A percentile compares a stretch with the other conserved stretches of the same genome.
Evolutionary conservation across 768 basidiomycete genomes (phyloP).

Genomic region (Megacollybia marginata): DNA sequence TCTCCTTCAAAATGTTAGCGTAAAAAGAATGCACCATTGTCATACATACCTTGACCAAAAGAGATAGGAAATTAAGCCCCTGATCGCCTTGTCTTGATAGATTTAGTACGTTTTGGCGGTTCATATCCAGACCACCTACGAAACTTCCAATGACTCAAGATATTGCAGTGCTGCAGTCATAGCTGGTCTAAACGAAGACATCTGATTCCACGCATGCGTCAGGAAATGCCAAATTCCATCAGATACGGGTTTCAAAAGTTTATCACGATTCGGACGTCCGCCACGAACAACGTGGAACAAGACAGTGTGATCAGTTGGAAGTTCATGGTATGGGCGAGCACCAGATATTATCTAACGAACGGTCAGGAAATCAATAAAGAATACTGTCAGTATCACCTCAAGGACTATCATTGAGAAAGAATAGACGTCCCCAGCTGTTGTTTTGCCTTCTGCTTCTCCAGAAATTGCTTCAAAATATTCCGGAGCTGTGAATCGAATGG

Average conservation of each 20-base stretch:
- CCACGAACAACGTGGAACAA: neutral
- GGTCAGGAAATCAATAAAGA: neutral
- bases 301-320: neutral
- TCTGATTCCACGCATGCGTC: neutral
- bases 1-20: no score
- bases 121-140: no score
- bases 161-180: neutral
- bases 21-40: no score
- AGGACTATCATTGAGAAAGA: constrained; percentile 8
- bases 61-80: no score
- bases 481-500: constrained; percentile 6
- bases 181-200: neutral
- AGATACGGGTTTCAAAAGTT: neutral
- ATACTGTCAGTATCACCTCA: neutral
- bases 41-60: no score
- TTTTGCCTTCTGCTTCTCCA: neutral
- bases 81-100: no score
- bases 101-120: no score
- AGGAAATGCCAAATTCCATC: neutral
- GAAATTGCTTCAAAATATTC: constrained; percentile 4
- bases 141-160: neutral
- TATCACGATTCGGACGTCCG: neutral
- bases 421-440: constrained; percentile 5
- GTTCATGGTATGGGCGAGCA: neutral
- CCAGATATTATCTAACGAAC: neutral